Evolutionary conservation across 129 eudicot genomes (phyloP).

Genomic region (Saposhnikovia divaricata): DNA sequence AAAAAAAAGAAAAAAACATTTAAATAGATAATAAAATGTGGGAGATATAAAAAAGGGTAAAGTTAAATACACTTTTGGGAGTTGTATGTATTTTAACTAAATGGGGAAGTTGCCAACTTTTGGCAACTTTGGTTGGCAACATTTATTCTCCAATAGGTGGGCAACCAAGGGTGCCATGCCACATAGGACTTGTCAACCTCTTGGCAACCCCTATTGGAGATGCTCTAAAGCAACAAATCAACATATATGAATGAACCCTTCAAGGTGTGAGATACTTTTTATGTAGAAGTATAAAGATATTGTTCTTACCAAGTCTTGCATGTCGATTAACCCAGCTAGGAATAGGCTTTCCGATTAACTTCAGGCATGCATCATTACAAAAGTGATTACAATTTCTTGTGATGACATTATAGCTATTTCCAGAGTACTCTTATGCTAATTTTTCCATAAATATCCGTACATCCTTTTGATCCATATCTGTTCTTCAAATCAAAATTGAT

Average conservation of each 20-base stretch:
- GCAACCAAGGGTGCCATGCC: too few relatives aligned
- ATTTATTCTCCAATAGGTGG: too few relatives aligned
- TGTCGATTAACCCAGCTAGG: slow-evolving; percentile 93
- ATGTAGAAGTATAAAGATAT: background rate
- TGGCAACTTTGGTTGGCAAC: too few relatives aligned
- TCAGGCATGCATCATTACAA: slow-evolving; percentile 68
- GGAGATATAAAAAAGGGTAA: too few relatives aligned
- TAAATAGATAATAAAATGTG: too few relatives aligned
- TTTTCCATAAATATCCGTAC: slow-evolving; percentile 63
- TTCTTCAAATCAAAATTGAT: slow-evolving; percentile 75
- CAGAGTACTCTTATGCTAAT: slow-evolving; percentile 59
- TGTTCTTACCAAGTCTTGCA: slow-evolving; percentile 77
- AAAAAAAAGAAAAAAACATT: too few relatives aligned
- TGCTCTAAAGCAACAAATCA: background rate
- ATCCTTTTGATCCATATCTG: slow-evolving; percentile 72
- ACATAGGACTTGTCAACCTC: too few relatives aligned
- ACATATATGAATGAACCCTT: background rate
- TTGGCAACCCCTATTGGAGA: too few relatives aligned
- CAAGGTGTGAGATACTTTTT: background rate
- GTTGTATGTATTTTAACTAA: too few relatives aligned
- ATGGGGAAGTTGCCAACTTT: too few relatives aligned
- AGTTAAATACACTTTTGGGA: too few relatives aligned
- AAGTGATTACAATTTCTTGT: slow-evolving; percentile 87
- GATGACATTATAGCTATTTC: slow-evolving; percentile 73
- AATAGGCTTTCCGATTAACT: slow-evolving; percentile 60